Evolutionary conservation across 768 basidiomycete species (phyloP), one percentile per base, ranked within the genome.

Genomic region (Collybiopsis confluens): DNA sequence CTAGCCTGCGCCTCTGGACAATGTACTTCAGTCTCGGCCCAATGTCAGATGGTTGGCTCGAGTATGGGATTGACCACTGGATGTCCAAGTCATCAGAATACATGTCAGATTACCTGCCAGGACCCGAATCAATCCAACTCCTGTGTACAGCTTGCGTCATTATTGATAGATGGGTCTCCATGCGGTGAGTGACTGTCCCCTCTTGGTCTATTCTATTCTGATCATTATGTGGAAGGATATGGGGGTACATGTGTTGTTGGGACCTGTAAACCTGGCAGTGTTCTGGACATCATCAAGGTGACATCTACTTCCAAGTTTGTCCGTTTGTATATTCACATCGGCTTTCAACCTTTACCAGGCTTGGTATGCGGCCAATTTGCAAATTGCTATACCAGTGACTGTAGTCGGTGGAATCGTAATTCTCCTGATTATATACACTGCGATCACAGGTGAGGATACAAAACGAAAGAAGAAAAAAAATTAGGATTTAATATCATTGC

Each of bases 21-120:
- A 27, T 95, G 92, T 68, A 93, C 91, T 26, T 90, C 88, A 6
- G 64, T 85, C 18, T 73, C 80, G 56, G 66, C 70, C 43, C 91
- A 95, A 82, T 95, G 91, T 66, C 79, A 81, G 63, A 76, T 71
- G 24, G 79, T 86, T 55, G 90, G 91, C 6, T 71, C 81, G 6
- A 82, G 85, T n/a, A 75, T 92, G 78, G 79, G 80, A 54, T 73
- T 92, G 40, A 74, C 73, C n/a, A 66, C 68, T 43, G 84, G 82
- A 2, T 93, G 92, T 67, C 81, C 85, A 1, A 79, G 71, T 61
- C 76, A 71, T 52, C 77, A 77, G 61, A 82, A 88, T 66, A 77
- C 75, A 36, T 94, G 92, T 67, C 83, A 85, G 61, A 85, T 94
- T 45, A 85, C 86, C 3, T 96, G 92, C 66, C 79, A 84, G 64